Evolutionary conservation across 2,329 filamentous ascomycete genomes (phyloP).

Genomic region (Catunica adiposa): DNA sequence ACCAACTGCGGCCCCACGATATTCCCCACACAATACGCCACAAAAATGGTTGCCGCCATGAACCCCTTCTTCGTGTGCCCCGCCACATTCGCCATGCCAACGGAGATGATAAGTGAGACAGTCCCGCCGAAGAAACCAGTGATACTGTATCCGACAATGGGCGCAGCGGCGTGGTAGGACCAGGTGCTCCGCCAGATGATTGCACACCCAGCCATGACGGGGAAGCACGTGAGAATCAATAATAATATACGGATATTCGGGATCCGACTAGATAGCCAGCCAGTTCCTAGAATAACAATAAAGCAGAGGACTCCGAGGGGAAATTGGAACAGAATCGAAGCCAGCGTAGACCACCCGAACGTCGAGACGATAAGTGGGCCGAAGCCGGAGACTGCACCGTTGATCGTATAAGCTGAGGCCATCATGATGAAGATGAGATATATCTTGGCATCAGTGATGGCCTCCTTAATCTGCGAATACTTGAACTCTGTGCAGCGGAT

Average conservation of each 20-base stretch:
- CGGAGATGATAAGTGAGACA: conserved; percentile 38
- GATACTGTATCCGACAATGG: conserved; percentile 54
- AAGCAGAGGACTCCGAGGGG: conserved; percentile 55
- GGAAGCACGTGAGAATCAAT: conserved; percentile 49
- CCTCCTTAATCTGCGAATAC: conserved; percentile 39
- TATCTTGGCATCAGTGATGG: conserved; percentile 40
- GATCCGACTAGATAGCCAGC: conserved; percentile 43
- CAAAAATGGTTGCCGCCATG: conserved; percentile 57
- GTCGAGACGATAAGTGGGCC: conserved; percentile 56
- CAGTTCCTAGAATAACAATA: conserved; percentile 47
- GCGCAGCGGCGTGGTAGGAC: conserved; percentile 46
- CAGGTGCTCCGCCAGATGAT: conserved; percentile 57
- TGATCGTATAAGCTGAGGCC: conserved; percentile 51
- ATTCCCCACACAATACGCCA: conserved; percentile 56
- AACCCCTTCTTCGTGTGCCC: conserved; percentile 66
- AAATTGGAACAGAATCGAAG: conserved; percentile 58
- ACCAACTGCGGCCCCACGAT: conserved; percentile 61
- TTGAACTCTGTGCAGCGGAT: conserved; percentile 46
- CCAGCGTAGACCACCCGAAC: conserved; percentile 46
- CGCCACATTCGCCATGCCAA: conserved; percentile 50
- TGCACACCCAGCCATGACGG: conserved; percentile 56
- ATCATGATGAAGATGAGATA: conserved; percentile 52
- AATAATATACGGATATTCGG: conserved; percentile 49
- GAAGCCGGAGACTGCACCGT: conserved; percentile 54
- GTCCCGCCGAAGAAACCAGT: conserved; percentile 59